Percentiles rank a stretch among this genome's conserved stretches.
Conservation (phyloP, 1,284 basidiomycete species). For the Ganoderma leucocontextum region DNA sequence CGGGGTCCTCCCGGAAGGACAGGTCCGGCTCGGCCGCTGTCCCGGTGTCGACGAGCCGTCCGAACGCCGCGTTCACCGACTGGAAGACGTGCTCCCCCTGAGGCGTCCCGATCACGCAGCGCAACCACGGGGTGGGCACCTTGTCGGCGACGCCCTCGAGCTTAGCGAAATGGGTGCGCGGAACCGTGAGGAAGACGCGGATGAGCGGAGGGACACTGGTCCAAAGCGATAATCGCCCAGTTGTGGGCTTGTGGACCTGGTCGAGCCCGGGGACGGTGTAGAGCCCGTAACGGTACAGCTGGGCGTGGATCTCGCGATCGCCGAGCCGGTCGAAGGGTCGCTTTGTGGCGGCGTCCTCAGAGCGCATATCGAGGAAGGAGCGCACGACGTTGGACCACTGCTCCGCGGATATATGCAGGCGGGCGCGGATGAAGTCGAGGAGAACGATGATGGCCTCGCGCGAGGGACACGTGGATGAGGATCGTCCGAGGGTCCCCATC, state of each 20-base stretch:
- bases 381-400: constrained; percentile 43
- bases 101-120: background rate
- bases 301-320: constrained; percentile 46
- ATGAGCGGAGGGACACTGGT: constrained; percentile 36
- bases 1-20: constrained; percentile 43
- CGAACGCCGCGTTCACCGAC: constrained; percentile 41
- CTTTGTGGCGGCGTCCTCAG: background rate
- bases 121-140: constrained; percentile 34
- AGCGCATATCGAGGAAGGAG: constrained; percentile 33
- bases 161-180: constrained; percentile 39
- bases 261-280: constrained; percentile 28
- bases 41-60: constrained; percentile 22
- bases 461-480: constrained; percentile 4
- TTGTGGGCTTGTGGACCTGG: background rate
- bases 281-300: constrained; percentile 44
- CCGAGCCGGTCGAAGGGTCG: constrained; percentile 41
- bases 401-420: constrained; percentile 36
- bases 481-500: constrained; percentile 30
- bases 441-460: constrained; percentile 53
- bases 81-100: constrained; percentile 37
- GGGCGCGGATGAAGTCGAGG: constrained; percentile 46
- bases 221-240: constrained; percentile 42
- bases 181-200: constrained; percentile 46
- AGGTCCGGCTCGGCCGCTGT: constrained; percentile 30
- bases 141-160: constrained; percentile 25